A percentile compares a stretch with the other conserved stretches of the same genome.
Evolutionary conservation across 140 eudicot genomes (phyloP).

Genomic region (Senecio squalidus): DNA sequence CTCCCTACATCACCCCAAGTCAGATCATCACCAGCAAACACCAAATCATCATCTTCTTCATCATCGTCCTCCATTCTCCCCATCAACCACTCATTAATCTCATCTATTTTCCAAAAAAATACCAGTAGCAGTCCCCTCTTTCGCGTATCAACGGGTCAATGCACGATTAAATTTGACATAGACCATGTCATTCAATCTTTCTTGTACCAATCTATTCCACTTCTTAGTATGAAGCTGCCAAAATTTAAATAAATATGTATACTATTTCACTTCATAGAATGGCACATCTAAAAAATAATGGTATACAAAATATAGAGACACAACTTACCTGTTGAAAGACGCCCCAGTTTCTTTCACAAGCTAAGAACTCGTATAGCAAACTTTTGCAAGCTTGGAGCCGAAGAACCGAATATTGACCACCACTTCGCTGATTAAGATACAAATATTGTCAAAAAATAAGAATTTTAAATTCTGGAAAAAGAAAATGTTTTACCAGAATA

Average conservation of each 20-base stretch:
- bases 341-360: conserved; percentile 2
- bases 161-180: conserved; percentile 11
- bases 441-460: background rate
- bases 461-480: background rate
- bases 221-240: conserved; percentile 5
- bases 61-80: conserved; percentile 7
- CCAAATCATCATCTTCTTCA: conserved; percentile 1
- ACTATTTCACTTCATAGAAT: background rate
- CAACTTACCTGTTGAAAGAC: conserved; percentile 4
- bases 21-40: background rate
- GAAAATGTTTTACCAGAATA: background rate
- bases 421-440: too few species aligned
- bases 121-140: background rate
- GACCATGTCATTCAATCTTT: background rate
- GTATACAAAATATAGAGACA: too few species aligned
- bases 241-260: too few species aligned
- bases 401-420: conserved; percentile 11
- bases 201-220: conserved; percentile 7
- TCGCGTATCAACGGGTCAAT: background rate
- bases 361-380: background rate
- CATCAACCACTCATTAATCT: conserved; percentile 11
- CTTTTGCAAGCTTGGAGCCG: background rate
- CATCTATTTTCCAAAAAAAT: conserved; percentile 16
- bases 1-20: conserved; percentile 1
- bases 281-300: background rate